A percentile compares a stretch with the other conserved stretches of the same genome.
These are phyloP conservation scores for Rhododendron williamsianum DNA, from an alignment of 148 eudicot species.

Conservation along the genomic window DNA sequence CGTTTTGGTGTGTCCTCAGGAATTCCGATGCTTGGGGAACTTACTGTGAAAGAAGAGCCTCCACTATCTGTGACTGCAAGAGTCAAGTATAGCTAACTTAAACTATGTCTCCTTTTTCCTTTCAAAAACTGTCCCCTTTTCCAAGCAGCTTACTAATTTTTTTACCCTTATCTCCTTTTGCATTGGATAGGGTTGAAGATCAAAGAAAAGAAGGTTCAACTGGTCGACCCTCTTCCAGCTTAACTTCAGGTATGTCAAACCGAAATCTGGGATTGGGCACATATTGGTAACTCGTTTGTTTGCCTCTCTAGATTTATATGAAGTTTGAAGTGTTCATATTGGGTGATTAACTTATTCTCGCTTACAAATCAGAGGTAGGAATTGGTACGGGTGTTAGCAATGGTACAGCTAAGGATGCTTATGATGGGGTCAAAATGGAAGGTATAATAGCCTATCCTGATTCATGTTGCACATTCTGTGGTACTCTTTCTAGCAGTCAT, in stretches of 20 bases:
- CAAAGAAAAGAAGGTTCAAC: slow-evolving; percentile 47
- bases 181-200: slow-evolving; percentile 66
- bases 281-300: slow-evolving; percentile 4
- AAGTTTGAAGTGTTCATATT: neutral
- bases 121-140: neutral
- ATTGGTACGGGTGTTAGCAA: slow-evolving; percentile 35
- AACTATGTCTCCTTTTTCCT: neutral
- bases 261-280: slow-evolving; percentile 14
- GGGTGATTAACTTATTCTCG: slow-evolving; percentile 5
- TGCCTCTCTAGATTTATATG: neutral
- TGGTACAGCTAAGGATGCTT: slow-evolving; percentile 42
- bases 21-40: slow-evolving; percentile 42
- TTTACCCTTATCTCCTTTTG: slow-evolving; percentile 14
- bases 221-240: slow-evolving; percentile 41
- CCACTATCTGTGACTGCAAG: slow-evolving; percentile 41
- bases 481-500: neutral
- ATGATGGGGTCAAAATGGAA: slow-evolving; percentile 63
- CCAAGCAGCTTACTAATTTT: slow-evolving; percentile 8
- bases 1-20: slow-evolving; percentile 20
- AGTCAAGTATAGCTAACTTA: slow-evolving; percentile 51
- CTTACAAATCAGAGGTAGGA: slow-evolving; percentile 29
- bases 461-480: neutral
- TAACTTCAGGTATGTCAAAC: slow-evolving; percentile 34
- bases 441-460: slow-evolving; percentile 30
- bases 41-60: slow-evolving; percentile 51